Conservation (phyloP, 2,329 filamentous ascomycete genomes). For the Huntiella abstrusa region DNA sequence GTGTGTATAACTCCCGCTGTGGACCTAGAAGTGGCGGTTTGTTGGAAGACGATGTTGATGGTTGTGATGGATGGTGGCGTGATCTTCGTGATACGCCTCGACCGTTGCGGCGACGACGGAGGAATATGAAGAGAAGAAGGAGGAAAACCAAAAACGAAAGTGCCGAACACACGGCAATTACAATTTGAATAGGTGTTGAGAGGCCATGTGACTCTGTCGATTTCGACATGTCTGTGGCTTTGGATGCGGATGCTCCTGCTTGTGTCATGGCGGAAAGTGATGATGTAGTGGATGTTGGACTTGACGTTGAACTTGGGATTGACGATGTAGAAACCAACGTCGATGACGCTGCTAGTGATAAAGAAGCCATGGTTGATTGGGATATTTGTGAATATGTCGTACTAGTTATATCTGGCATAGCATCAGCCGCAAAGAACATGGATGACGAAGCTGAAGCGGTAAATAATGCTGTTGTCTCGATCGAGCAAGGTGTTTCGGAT, state of each 20-base stretch:
- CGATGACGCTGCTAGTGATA: too few relatives aligned
- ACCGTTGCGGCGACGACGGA: neutral
- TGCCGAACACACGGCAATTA: conserved; percentile 8
- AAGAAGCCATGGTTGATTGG: too few relatives aligned
- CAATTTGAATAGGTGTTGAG: conserved; percentile 2
- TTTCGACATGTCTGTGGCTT: neutral
- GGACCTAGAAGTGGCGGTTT: conserved; percentile 3
- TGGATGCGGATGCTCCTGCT: neutral
- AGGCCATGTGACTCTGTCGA: conserved; percentile 2
- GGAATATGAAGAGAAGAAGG: conserved; percentile 5
- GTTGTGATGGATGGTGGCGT: neutral
- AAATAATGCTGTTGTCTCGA: too few relatives aligned
- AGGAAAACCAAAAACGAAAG: conserved; percentile 2
- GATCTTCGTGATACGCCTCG: neutral
- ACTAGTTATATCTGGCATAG: too few relatives aligned
- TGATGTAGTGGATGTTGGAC: neutral
- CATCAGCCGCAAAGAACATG: too few relatives aligned
- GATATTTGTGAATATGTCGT: too few relatives aligned
- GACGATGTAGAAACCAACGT: too few relatives aligned
- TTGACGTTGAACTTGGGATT: neutral
- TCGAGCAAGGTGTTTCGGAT: conserved; percentile 1
- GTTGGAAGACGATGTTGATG: neutral
- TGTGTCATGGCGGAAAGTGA: neutral
- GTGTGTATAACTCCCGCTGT: neutral
- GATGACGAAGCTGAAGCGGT: too few relatives aligned